Conservation (phyloP, 2,329 filamentous ascomycete species). For the Cladosporium austrohemisphaericum region DNA sequence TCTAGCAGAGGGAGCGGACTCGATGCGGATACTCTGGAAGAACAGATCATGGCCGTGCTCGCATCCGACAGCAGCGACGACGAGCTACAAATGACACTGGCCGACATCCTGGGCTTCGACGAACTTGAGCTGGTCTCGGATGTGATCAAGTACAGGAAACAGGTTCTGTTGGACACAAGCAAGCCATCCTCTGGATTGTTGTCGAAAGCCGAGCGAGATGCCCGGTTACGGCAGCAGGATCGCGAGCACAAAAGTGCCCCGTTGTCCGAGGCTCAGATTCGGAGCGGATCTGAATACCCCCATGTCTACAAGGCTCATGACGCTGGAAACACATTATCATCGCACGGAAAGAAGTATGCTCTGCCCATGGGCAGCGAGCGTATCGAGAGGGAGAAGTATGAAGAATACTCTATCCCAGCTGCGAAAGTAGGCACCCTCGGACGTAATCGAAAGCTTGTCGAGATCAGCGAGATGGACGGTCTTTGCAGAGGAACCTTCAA, state of each 20-base stretch:
- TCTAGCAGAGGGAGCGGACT: constrained; percentile 63
- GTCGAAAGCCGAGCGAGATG: constrained; percentile 72
- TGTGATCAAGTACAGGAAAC: constrained; percentile 71
- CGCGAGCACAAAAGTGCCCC: constrained; percentile 75
- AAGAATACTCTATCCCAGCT: constrained; percentile 85
- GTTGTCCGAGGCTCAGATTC: constrained; percentile 67
- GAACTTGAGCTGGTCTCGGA: constrained; percentile 92
- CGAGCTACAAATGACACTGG: constrained; percentile 84
- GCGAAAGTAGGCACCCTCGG: constrained; percentile 71
- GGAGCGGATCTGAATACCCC: constrained; percentile 74
- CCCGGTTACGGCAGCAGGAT: constrained; percentile 71
- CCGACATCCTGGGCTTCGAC: constrained; percentile 87
- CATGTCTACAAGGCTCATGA: constrained; percentile 85
- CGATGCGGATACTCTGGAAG: constrained; percentile 65
- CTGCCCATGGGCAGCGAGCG: constrained; percentile 73
- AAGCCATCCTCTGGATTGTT: constrained; percentile 54
- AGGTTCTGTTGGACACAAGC: constrained; percentile 52
- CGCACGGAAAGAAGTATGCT: constrained; percentile 75
- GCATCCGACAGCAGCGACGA: constrained; percentile 68
- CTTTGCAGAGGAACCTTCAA: constrained; percentile 89
- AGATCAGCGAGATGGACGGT: constrained; percentile 79
- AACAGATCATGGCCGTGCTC: constrained; percentile 73
- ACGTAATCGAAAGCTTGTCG: constrained; percentile 68
- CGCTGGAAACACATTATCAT: constrained; percentile 79
- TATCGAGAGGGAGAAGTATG: constrained; percentile 70